Base-by-base conservation (phyloP, 768 basidiomycete genomes). In the Galerina marginata region DNA sequence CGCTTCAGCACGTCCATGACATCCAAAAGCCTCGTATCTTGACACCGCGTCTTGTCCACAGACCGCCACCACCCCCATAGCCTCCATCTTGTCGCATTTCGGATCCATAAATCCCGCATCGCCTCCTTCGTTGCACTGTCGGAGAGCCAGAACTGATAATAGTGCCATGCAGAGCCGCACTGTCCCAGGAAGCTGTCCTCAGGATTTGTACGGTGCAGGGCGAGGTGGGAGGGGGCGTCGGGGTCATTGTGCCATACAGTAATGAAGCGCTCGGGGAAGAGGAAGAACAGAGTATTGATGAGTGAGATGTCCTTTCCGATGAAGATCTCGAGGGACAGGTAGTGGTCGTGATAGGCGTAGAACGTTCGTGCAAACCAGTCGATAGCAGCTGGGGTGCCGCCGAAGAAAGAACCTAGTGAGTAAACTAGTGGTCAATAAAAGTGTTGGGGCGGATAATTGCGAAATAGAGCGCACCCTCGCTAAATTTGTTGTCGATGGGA, bases 271-370 rank as follows among this genome's bases (percentile, higher is more conserved):
- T 74, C 63, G 1, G 84, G 80, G 69, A 78, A 77, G 44, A 84
- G 78, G 51, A 74, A 56, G 43, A 70, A 57, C 39, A 73, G 60
- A 36, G 70, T 48, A 50, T 72, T 85, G 67, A 84, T 80, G 53
- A 86, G 59, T 0, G 79, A 76, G 65, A 85, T 82, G 71, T 86
- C 84, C 63, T 85, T 85, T 6, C 85, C 85, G 16, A 85, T 78
- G 66, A 86, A 86, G 14, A 76, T 60, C 26, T 73, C 72, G 14
- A 72, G 71, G 6, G 70, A 66, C 44, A 85, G 78, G 70, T 83
- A 86, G 60, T 75, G 56, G 67, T 86, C 75, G 69, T 86, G 86
- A 58, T 83, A 81, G 0, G 76, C 71, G 66, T 84, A 86, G 67
- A 78, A 87, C 0, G 74, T 70, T 7, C 71, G 59, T 2, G 76